phyloP scores from a whole-genome alignment of 2,329 filamentous ascomycete genomes.

The Nectriaceae sp. region DNA sequence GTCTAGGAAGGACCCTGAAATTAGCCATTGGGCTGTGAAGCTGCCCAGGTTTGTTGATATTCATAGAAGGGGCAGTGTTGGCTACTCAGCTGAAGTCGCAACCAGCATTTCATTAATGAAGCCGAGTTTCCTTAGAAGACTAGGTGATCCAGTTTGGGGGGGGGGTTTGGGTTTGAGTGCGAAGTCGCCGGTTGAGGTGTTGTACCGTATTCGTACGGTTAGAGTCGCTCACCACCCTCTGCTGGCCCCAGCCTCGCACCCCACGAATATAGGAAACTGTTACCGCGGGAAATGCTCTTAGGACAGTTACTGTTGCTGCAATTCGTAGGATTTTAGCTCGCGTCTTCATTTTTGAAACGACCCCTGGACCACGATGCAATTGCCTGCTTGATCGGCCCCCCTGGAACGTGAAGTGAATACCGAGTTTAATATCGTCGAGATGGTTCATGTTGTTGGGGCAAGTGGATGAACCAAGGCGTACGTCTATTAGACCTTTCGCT shows the following conservation, averaged over 20 bases:
- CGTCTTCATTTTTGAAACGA: no score
- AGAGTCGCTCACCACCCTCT: background rate
- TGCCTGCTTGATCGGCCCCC: background rate
- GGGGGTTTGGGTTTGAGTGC: background rate
- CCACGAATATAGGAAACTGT: no score
- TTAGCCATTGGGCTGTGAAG: background rate
- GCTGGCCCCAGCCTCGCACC: no score
- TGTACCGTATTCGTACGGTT: background rate
- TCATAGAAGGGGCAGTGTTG: background rate
- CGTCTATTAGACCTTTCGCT: constrained; percentile 4
- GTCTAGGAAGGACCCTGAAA: background rate
- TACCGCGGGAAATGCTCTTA: no score
- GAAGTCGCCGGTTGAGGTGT: background rate
- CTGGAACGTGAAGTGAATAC: background rate
- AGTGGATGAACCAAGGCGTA: background rate
- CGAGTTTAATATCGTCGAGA: background rate
- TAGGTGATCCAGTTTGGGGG: background rate
- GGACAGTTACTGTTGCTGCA: no score
- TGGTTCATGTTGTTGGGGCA: background rate
- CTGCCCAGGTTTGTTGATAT: background rate
- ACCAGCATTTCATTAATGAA: background rate
- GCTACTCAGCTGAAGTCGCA: no score
- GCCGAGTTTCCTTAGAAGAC: background rate
- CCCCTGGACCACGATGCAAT: background rate
- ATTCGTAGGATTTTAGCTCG: no score